Evolutionary conservation across 345 rosid species (phyloP), one percentile per base, ranked within the genome.

Genomic region (Aquilaria yunnanensis): DNA sequence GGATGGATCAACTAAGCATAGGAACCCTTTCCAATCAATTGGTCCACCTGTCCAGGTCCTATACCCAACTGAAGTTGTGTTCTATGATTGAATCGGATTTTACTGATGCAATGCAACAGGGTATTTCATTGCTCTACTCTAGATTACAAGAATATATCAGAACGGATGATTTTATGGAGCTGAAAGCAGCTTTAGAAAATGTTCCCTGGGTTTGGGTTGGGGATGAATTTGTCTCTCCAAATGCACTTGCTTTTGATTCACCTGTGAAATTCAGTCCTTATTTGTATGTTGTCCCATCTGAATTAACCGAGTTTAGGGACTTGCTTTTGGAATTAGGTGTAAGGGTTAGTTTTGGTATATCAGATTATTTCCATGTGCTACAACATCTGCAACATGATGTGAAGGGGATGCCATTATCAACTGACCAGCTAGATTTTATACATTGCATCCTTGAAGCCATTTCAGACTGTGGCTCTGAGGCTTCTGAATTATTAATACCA

Each of bases 261-360:
- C 96, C 98, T 14, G 98, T 87, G 72, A 89, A 92, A 75, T 92
- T 85, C 78, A 70, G 88, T 69, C 98, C 98, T 57, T 92, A 87
- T 71, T 78, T 92, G 65, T 89, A 89, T 80, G 98, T 84, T 79
- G 98, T 92, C 67, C 98, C 98, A 66, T 92, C 98, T 52, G 98
- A 92, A 65, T 75, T 92, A 74, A 80, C 84, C 58, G 92, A 85
- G 56, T 92, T 85, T 67, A 83, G 84, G 67, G 88, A 82, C 54
- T 68, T 92, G 75, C 95, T 92, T 59, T 68, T 85, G 75, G 88
- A 72, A 63, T 76, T 92, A 75, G 98, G 96, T 56, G 98, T 89
- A 56, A 79, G 77, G 66, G 84, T 76, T 65, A 89, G 89, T 83
- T 92, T 92, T 80, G 83, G 76, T 78, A 78, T 87, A 60, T 78